These are phyloP conservation scores for Ceratobasidium sp. DNA, from an alignment of 1,284 basidiomycete genomes.

Conservation along the genomic window DNA sequence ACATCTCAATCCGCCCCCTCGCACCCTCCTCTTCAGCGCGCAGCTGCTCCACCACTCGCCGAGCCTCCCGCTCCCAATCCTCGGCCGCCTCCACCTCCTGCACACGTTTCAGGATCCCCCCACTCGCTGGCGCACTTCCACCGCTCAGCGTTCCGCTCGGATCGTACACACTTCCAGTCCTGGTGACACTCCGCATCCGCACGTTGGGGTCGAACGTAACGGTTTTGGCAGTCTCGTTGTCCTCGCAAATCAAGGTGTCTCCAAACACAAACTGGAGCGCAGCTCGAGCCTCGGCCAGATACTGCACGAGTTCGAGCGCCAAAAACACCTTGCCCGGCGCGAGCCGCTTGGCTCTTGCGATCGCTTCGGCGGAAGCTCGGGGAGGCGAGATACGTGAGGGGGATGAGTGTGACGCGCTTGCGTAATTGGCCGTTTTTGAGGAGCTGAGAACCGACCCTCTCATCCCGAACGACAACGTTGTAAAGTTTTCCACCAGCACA, in stretches of 20 bases:
- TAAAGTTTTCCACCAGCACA: conserved; percentile 93
- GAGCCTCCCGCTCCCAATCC: conserved; percentile 61
- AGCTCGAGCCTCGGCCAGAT: conserved; percentile 84
- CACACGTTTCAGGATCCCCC: conserved; percentile 85
- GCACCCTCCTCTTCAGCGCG: conserved; percentile 62
- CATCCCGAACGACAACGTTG: conserved; percentile 94
- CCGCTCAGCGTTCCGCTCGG: conserved; percentile 95
- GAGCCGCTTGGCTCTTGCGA: conserved; percentile 80
- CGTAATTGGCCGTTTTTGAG: conserved; percentile 86
- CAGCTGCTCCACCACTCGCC: conserved; percentile 63
- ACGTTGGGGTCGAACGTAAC: conserved; percentile 89
- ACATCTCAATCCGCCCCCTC: conserved; percentile 71
- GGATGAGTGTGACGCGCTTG: conserved; percentile 94
- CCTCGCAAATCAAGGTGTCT: conserved; percentile 92
- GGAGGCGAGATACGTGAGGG: conserved; percentile 79
- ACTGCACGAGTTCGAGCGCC: conserved; percentile 90
- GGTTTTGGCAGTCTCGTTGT: conserved; percentile 87
- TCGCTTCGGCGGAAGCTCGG: conserved; percentile 64
- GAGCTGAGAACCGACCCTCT: conserved; percentile 88
- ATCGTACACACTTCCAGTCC: conserved; percentile 97
- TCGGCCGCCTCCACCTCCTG: conserved; percentile 82
- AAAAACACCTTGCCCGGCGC: conserved; percentile 87
- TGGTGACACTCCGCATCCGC: conserved; percentile 87
- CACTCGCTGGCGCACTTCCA: conserved; percentile 84
- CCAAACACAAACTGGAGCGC: conserved; percentile 98